Conservation (phyloP, 805 yeast genomes). For the Wickerhamiella occidentalis region DNA sequence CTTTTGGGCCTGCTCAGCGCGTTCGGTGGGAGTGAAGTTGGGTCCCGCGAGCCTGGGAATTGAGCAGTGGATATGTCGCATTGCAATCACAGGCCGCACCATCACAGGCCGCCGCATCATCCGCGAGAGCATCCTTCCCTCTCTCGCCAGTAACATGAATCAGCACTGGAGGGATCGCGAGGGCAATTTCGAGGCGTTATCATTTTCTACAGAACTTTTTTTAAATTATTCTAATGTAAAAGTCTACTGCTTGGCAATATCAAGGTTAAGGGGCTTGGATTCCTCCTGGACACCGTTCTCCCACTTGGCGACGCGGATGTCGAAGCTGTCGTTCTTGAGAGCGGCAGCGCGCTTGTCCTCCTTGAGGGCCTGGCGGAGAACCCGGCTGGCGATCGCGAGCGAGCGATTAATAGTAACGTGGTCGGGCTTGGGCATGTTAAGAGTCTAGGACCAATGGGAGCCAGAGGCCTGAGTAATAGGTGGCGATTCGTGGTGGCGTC, state of each 20-base stretch:
- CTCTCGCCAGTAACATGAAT: slow-evolving; percentile 5
- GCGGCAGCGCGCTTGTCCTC: slow-evolving; percentile 67
- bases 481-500: slow-evolving; percentile 9
- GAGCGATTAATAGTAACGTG: slow-evolving; percentile 62
- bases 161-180: slow-evolving; percentile 2
- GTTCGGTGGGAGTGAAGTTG: slow-evolving; percentile 3
- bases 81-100: neutral
- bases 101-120: no score
- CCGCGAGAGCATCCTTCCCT: no score
- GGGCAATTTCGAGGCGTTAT: no score
- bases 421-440: slow-evolving; percentile 23
- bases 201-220: neutral
- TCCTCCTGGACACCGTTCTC: slow-evolving; percentile 45
- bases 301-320: slow-evolving; percentile 59
- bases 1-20: slow-evolving; percentile 22
- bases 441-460: slow-evolving; percentile 9
- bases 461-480: neutral
- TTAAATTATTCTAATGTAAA: neutral
- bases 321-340: slow-evolving; percentile 57
- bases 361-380: slow-evolving; percentile 79
- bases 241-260: slow-evolving; percentile 13
- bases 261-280: slow-evolving; percentile 19
- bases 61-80: neutral
- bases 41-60: neutral
- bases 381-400: slow-evolving; percentile 78